Evolutionary conservation across 2,329 filamentous ascomycete genomes (phyloP).

Genomic region (Colletotrichum aenigma): DNA sequence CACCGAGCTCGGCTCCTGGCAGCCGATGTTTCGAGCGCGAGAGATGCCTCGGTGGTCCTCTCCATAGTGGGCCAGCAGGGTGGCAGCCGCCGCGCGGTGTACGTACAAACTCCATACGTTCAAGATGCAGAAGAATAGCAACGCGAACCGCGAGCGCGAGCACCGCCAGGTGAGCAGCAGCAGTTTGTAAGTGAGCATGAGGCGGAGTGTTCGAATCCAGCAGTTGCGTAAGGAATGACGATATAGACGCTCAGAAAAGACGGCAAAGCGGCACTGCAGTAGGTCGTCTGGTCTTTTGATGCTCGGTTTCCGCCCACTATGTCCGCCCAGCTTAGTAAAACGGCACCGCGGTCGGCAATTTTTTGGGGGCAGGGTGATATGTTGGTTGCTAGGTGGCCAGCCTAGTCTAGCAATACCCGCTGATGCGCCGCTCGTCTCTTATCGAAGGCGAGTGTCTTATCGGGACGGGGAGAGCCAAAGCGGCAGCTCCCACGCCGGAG

Average conservation of each 20-base stretch:
- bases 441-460: slow-evolving; percentile 7
- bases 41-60: slow-evolving; percentile 9
- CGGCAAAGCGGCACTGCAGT: not conserved
- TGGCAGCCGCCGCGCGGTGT: not conserved
- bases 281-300: not conserved
- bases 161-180: not conserved
- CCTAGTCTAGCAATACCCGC: not conserved
- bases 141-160: not conserved
- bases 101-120: not conserved
- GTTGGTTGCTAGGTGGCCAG: not conserved
- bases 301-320: slow-evolving; percentile 1
- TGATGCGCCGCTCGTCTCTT: not conserved
- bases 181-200: not conserved
- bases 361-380: not conserved
- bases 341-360: not conserved
- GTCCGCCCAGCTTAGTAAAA: not conserved
- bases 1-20: slow-evolving; percentile 14
- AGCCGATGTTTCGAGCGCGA: slow-evolving; percentile 11
- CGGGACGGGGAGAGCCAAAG: not conserved
- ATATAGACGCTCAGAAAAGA: not conserved
- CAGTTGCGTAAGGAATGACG: not conserved
- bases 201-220: not conserved
- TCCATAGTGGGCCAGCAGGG: not conserved
- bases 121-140: not conserved
- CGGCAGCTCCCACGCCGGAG: not conserved